phyloP scores from a whole-genome alignment of 805 yeast species.

The Saturnispora ahearnii region DNA sequence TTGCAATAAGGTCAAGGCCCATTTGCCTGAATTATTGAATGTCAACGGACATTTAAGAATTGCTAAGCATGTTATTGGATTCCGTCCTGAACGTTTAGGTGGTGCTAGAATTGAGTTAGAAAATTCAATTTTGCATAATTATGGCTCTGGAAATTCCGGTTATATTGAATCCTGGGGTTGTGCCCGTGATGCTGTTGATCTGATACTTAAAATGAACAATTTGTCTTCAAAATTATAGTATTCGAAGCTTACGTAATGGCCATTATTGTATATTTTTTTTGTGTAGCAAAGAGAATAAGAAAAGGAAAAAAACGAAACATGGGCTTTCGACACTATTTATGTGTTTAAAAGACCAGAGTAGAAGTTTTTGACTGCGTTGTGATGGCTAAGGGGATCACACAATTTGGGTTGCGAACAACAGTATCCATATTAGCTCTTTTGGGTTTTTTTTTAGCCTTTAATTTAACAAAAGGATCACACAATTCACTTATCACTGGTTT shows the following conservation, averaged over 20 bases:
- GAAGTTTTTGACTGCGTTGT: not conserved
- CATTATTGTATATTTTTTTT: not conserved
- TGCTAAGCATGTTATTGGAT: slow-evolving; percentile 50
- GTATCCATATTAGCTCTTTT: not conserved
- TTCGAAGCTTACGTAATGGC: not conserved
- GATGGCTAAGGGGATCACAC: not conserved
- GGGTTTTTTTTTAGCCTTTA: not conserved
- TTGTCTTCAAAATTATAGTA: slow-evolving; percentile 1
- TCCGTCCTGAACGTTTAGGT: slow-evolving; percentile 54
- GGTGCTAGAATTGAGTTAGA: slow-evolving; percentile 42
- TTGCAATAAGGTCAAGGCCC: slow-evolving; percentile 32
- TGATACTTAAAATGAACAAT: slow-evolving; percentile 1
- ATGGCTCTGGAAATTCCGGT: slow-evolving; percentile 36
- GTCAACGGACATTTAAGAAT: slow-evolving; percentile 31
- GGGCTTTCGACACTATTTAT: not conserved
- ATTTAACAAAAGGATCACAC: not conserved
- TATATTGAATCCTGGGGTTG: slow-evolving; percentile 44
- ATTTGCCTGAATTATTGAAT: slow-evolving; percentile 43
- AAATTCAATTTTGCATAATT: slow-evolving; percentile 42
- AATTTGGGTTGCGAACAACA: not conserved
- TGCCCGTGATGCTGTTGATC: slow-evolving; percentile 27
- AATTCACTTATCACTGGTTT: not conserved
- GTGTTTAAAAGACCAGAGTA: not conserved
- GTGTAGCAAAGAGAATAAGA: not conserved
- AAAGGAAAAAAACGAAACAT: not conserved